A percentile compares a stretch with the other conserved stretches of the same genome.
Evolutionary conservation across 441 rosid genomes (phyloP).

Genomic region (Pelargonium australe): DNA sequence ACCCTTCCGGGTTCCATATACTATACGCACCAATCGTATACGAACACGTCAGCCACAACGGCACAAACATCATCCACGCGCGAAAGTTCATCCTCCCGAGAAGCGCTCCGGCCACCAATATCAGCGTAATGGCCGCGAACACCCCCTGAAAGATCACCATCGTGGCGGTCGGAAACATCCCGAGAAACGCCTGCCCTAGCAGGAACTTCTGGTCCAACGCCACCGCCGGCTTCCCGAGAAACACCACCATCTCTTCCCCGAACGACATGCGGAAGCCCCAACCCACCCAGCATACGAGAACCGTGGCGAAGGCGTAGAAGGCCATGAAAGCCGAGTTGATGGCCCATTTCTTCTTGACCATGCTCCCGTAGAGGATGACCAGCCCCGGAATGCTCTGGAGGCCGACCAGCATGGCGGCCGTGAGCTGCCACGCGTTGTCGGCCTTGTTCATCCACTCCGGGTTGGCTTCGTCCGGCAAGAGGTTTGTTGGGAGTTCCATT

Average conservation of each 20-base stretch:
- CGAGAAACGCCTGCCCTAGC: neutral
- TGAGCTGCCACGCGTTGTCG: conserved; percentile 62
- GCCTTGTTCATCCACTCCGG: conserved; percentile 44
- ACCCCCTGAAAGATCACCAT: conserved; percentile 45
- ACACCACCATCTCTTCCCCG: conserved; percentile 24
- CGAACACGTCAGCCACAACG: conserved; percentile 49
- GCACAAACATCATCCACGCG: conserved; percentile 68
- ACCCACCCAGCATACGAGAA: conserved; percentile 50
- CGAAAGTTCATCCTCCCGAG: conserved; percentile 66
- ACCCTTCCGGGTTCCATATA: conserved; percentile 42
- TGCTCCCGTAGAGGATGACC: conserved; percentile 53
- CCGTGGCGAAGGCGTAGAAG: conserved; percentile 49
- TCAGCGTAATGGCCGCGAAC: conserved; percentile 59
- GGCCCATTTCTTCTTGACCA: conserved; percentile 52
- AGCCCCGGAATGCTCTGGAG: conserved; percentile 60
- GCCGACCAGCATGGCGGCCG: conserved; percentile 48
- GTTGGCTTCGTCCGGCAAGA: conserved; percentile 24
- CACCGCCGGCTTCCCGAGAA: conserved; percentile 35
- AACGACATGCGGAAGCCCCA: conserved; percentile 56
- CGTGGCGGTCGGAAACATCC: conserved; percentile 30
- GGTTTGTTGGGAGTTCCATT: conserved; percentile 19
- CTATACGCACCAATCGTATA: conserved; percentile 50
- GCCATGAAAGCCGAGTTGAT: conserved; percentile 63
- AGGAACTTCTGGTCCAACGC: conserved; percentile 22
- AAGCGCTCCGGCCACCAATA: conserved; percentile 50